These are phyloP conservation scores for Aspergillus diversus DNA, from an alignment of 495 filamentous ascomycete species.

Conservation along the genomic window DNA sequence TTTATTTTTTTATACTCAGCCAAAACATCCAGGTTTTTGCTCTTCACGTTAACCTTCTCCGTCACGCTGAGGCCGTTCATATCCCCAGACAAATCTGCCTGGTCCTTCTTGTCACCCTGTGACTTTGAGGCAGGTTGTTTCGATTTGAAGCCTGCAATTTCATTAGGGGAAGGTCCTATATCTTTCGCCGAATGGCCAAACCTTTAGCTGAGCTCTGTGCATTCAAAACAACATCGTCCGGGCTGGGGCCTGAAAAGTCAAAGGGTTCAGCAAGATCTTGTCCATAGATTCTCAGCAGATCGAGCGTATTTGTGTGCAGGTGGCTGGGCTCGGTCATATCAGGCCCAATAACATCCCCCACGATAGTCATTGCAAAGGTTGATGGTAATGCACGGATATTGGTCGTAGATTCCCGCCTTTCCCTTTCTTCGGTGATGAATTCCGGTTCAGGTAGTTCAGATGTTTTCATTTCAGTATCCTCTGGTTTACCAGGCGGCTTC, in stretches of 20 bases:
- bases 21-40: constrained; percentile 85
- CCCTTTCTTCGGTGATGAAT: constrained; percentile 15
- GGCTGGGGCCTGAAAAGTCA: constrained; percentile 88
- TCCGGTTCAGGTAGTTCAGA: constrained; percentile 3
- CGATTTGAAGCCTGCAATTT: constrained; percentile 50
- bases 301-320: constrained; percentile 43
- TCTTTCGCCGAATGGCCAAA: constrained; percentile 62
- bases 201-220: constrained; percentile 84
- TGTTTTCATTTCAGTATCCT: constrained; percentile 9
- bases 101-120: constrained; percentile 44
- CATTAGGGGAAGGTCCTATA: constrained; percentile 45
- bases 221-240: constrained; percentile 85
- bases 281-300: constrained; percentile 56
- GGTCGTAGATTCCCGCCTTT: constrained; percentile 20
- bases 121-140: constrained; percentile 48
- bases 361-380: constrained; percentile 69
- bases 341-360: constrained; percentile 47
- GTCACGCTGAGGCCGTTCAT: constrained; percentile 66
- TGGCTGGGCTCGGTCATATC: constrained; percentile 43
- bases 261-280: constrained; percentile 53
- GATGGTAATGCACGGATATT: constrained; percentile 58
- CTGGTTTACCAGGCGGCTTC: constrained; percentile 13
- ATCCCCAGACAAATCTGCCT: constrained; percentile 45
- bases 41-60: constrained; percentile 73
- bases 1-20: constrained; percentile 76